phyloP scores from a whole-genome alignment of 1,284 basidiomycete genomes.

The Cryptococcus sp. region DNA sequence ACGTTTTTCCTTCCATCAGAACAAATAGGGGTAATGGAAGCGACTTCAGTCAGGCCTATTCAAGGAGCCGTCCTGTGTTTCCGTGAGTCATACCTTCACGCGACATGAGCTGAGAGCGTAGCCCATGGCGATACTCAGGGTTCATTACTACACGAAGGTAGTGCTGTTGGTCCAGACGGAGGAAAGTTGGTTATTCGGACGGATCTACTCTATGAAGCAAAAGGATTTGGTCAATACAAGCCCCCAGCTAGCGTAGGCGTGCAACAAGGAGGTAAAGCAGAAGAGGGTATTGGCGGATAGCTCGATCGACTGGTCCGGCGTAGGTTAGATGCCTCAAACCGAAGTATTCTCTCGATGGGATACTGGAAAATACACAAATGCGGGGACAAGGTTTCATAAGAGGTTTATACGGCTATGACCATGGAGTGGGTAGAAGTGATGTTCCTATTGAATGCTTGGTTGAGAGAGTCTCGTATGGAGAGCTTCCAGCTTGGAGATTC shows the following conservation, averaged over 20 bases:
- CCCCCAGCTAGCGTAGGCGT: constrained; percentile 35
- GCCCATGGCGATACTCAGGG: constrained; percentile 47
- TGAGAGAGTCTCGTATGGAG: too few species aligned
- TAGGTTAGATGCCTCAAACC: too few species aligned
- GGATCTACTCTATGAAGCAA: constrained; percentile 47
- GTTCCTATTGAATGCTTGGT: too few species aligned
- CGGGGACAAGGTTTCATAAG: too few species aligned
- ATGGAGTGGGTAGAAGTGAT: too few species aligned
- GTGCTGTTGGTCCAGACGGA: constrained; percentile 41
- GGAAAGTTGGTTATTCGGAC: constrained; percentile 49
- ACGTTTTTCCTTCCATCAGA: constrained; percentile 55
- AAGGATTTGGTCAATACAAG: constrained; percentile 45
- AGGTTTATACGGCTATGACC: too few species aligned
- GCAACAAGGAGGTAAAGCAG: constrained; percentile 24
- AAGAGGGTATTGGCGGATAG: constrained; percentile 24
- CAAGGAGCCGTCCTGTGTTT: constrained; percentile 55
- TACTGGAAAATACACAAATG: too few species aligned
- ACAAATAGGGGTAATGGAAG: constrained; percentile 50
- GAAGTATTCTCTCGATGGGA: too few species aligned
- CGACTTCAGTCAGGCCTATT: constrained; percentile 52
- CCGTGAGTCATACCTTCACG: constrained; percentile 43
- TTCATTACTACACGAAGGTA: constrained; percentile 47
- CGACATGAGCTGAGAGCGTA: neutral
- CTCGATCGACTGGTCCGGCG: too few species aligned
- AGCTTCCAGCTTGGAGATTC: too few species aligned